These are phyloP conservation scores for Phycomyces nitens DNA, from an alignment of 192 early-diverging fungal genomes.

Conservation along the genomic window DNA sequence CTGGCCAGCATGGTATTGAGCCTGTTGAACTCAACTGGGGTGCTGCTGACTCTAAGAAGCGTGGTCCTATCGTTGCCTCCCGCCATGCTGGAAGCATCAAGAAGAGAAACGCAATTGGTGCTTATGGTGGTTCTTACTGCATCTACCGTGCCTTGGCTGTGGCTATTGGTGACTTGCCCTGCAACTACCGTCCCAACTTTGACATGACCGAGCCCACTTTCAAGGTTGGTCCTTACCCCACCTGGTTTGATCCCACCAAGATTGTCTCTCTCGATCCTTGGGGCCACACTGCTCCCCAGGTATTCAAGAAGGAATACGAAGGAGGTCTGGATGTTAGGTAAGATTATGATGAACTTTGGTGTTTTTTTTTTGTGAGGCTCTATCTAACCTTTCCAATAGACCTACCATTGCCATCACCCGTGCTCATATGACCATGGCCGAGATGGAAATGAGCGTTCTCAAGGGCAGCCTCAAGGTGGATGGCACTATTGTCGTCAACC, in stretches of 20 bases:
- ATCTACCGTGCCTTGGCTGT: constrained; percentile 90
- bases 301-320: constrained; percentile 59
- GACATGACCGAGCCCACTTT: constrained; percentile 84
- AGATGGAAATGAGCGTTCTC: constrained; percentile 74
- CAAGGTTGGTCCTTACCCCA: constrained; percentile 69
- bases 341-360: too few species aligned
- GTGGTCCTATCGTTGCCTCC: constrained; percentile 87
- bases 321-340: constrained; percentile 68
- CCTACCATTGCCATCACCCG: constrained; percentile 91
- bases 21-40: constrained; percentile 80
- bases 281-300: constrained; percentile 73
- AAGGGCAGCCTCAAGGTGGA: constrained; percentile 67
- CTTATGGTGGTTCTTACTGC: constrained; percentile 88
- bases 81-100: constrained; percentile 71
- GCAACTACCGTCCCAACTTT: constrained; percentile 85
- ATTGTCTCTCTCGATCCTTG: constrained; percentile 95
- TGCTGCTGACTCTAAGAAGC: constrained; percentile 58
- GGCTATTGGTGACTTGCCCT: constrained; percentile 81
- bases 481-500: constrained; percentile 77
- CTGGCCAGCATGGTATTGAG: constrained; percentile 59
- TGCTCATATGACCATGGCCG: constrained; percentile 93
- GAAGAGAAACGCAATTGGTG: constrained; percentile 90
- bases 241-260: constrained; percentile 81
- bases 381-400: constrained; percentile 35
- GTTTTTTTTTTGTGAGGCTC: too few species aligned